These are phyloP conservation scores for Byssoonygena ceratinophila DNA, from an alignment of 2,329 filamentous ascomycete species.

Conservation along the genomic window DNA sequence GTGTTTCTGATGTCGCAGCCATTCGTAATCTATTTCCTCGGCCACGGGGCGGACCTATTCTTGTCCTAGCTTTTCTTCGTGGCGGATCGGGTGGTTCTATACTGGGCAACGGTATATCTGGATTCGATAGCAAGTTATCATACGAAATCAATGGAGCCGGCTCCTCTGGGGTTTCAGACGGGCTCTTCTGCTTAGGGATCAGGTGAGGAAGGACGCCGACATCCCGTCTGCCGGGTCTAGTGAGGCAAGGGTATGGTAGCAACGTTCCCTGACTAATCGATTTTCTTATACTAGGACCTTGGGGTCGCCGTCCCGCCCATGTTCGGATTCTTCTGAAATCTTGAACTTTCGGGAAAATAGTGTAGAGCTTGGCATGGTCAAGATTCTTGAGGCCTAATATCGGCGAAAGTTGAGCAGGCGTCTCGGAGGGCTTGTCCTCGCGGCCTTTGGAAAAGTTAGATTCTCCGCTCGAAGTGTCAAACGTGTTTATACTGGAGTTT, in stretches of 20 bases:
- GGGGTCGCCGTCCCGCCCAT: conserved; percentile 7
- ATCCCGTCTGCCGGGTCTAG: conserved; percentile 9
- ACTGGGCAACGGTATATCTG: conserved; percentile 1
- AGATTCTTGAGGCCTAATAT: background rate
- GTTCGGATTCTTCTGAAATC: conserved; percentile 12
- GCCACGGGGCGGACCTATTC: conserved; percentile 9
- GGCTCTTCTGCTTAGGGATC: background rate
- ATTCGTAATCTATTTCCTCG: background rate
- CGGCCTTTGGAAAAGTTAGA: background rate
- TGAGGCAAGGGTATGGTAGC: conserved; percentile 9
- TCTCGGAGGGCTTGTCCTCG: background rate
- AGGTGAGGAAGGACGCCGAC: background rate
- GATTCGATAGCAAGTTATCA: background rate
- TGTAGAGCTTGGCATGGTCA: background rate
- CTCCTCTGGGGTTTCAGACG: background rate
- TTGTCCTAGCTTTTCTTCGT: conserved; percentile 1
- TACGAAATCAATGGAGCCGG: background rate
- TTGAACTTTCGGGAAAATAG: background rate
- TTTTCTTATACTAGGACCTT: background rate
- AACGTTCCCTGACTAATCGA: background rate
- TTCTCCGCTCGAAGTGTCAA: background rate
- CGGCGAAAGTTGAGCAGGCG: background rate
- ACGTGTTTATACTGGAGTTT: background rate
- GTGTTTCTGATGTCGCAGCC: background rate
- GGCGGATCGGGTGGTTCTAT: background rate